Evolutionary conservation across 2,329 filamentous ascomycete genomes (phyloP).

Genomic region (Cercospora nicotianae): DNA sequence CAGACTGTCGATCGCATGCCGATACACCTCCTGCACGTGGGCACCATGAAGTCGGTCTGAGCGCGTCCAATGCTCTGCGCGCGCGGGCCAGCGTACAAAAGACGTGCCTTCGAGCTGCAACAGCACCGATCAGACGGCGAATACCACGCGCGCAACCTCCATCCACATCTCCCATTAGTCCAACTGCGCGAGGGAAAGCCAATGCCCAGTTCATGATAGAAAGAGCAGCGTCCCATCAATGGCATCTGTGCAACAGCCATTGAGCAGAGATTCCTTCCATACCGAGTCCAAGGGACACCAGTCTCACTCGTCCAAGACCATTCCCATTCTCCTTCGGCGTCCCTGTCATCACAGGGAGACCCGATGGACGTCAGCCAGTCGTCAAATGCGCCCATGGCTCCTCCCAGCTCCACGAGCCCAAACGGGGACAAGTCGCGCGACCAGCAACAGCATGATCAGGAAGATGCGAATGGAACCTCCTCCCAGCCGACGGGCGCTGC

Average conservation of each 20-base stretch:
- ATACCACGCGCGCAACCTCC: neutral
- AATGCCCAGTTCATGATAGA: neutral
- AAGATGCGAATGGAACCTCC: slow-evolving; percentile 44
- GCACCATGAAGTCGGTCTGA: slow-evolving; percentile 8
- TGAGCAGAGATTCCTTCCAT: slow-evolving; percentile 39
- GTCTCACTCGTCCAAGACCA: slow-evolving; percentile 28
- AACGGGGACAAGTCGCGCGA: slow-evolving; percentile 32
- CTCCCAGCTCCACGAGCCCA: slow-evolving; percentile 33
- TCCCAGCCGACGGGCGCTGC: slow-evolving; percentile 57
- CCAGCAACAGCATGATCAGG: slow-evolving; percentile 26
- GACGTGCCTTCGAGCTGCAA: neutral
- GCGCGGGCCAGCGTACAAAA: neutral
- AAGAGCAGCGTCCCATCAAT: slow-evolving; percentile 33
- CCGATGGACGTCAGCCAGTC: slow-evolving; percentile 36
- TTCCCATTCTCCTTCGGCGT: slow-evolving; percentile 37
- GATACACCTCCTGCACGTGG: neutral
- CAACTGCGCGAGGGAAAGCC: neutral
- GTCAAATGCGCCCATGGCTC: slow-evolving; percentile 32
- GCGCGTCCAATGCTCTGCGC: neutral
- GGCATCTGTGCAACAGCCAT: slow-evolving; percentile 47
- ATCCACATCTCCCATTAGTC: neutral
- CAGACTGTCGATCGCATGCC: neutral
- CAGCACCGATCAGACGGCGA: neutral
- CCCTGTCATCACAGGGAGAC: slow-evolving; percentile 26
- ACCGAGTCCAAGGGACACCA: slow-evolving; percentile 29